Percentiles rank a stretch among this genome's conserved stretches.
These are phyloP conservation scores for Allomyces javanicus DNA, from an alignment of 192 early-diverging fungal genomes.

Conservation along the genomic window DNA sequence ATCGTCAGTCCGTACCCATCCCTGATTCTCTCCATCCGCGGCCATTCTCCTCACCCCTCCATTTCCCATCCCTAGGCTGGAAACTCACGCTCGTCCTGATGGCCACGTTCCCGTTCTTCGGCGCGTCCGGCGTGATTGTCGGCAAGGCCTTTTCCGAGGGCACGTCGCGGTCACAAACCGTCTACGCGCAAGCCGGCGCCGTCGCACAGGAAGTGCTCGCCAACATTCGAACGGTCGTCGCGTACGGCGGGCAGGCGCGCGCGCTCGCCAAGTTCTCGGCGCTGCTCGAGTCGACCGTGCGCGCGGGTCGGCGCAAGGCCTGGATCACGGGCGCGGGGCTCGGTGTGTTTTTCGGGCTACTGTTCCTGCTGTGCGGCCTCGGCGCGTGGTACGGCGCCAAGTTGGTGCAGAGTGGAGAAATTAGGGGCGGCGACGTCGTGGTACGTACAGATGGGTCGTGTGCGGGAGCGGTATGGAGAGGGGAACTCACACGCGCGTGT, in stretches of 20 bases:
- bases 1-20: slow-evolving; percentile 8
- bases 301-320: slow-evolving; percentile 39
- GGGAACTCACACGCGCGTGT: too few species aligned
- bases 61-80: slow-evolving; percentile 17
- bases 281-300: slow-evolving; percentile 33
- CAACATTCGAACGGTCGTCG: slow-evolving; percentile 70
- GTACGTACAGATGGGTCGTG: not conserved
- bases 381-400: slow-evolving; percentile 57
- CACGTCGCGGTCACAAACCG: slow-evolving; percentile 28
- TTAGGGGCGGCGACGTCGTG: slow-evolving; percentile 35
- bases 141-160: slow-evolving; percentile 24
- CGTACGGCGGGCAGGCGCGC: slow-evolving; percentile 60
- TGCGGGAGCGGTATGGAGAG: too few species aligned
- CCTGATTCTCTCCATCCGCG: too few species aligned
- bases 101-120: slow-evolving; percentile 54
- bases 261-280: slow-evolving; percentile 23
- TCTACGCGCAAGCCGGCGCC: slow-evolving; percentile 65
- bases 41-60: too few species aligned
- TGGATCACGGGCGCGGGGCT: slow-evolving; percentile 37
- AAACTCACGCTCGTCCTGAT: slow-evolving; percentile 61
- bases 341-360: slow-evolving; percentile 51
- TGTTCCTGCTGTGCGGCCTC: slow-evolving; percentile 58
- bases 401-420: slow-evolving; percentile 18
- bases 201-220: slow-evolving; percentile 71
- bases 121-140: slow-evolving; percentile 28